Evolutionary conservation across 495 filamentous ascomycete species (phyloP).

Genomic region (Penicillium coffeae): DNA sequence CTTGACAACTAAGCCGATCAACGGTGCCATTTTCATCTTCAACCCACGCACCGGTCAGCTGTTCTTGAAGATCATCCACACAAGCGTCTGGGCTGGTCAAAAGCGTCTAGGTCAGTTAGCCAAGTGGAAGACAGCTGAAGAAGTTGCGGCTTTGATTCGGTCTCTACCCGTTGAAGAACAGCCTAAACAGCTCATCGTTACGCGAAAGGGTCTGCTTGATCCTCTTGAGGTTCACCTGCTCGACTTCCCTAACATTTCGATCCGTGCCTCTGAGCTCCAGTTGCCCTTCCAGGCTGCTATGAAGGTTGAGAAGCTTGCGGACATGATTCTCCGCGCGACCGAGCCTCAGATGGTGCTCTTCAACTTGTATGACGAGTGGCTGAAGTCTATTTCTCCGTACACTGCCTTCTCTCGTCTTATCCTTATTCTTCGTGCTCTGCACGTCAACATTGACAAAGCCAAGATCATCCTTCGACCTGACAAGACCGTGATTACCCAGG

Average conservation of each 20-base stretch:
- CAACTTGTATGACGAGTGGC: conserved; percentile 99
- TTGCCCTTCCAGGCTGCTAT: conserved; percentile 99
- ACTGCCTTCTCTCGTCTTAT: conserved; percentile 97
- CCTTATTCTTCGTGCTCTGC: conserved; percentile 89
- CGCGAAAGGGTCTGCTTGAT: conserved; percentile 94
- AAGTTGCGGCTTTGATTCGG: conserved; percentile 96
- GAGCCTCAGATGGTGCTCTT: conserved; percentile 99
- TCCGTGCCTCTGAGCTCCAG: conserved; percentile 95
- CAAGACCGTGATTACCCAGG: conserved; percentile 96
- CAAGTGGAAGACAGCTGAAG: conserved; percentile 99
- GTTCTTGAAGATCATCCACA: conserved; percentile 99
- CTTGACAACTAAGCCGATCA: conserved; percentile 98
- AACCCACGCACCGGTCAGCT: conserved; percentile 96
- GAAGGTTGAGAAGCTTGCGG: conserved; percentile 98
- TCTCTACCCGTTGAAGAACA: conserved; percentile 98
- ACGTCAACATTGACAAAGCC: conserved; percentile 98
- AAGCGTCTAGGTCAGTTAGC: conserved; percentile 98
- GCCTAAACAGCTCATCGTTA: conserved; percentile 98
- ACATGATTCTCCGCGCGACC: conserved; percentile 97
- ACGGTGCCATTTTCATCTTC: conserved; percentile 99
- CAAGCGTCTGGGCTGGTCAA: conserved; percentile 98
- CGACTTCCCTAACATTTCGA: conserved; percentile 99
- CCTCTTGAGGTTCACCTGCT: conserved; percentile 95
- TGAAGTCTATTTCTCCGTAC: conserved; percentile 97
- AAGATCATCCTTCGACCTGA: conserved; percentile 96